Percentiles rank a stretch among this genome's conserved stretches.
Evolutionary conservation across 441 rosid species (phyloP).

Genomic region (Capsella rubella): DNA sequence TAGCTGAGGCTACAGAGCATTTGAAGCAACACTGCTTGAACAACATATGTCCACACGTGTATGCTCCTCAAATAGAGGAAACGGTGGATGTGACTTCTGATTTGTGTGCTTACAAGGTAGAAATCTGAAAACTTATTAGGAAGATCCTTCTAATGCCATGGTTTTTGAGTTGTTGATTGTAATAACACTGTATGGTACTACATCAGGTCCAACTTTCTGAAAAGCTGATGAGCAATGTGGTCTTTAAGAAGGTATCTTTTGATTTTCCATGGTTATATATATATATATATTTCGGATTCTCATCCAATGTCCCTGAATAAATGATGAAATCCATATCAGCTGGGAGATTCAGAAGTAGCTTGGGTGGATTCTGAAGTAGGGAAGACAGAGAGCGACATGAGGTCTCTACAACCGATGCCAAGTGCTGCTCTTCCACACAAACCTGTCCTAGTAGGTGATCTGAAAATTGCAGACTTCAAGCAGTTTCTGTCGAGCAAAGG

Average conservation of each 20-base stretch:
- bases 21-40: constrained; percentile 94
- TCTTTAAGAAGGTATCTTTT: constrained; percentile 79
- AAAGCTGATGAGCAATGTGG: constrained; percentile 95
- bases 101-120: constrained; percentile 94
- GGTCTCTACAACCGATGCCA: constrained; percentile 73
- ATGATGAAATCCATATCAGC: constrained; percentile 50
- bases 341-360: constrained; percentile 95
- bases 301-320: background rate
- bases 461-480: constrained; percentile 94
- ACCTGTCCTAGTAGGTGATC: constrained; percentile 90
- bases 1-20: constrained; percentile 97
- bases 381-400: constrained; percentile 70
- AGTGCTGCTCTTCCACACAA: constrained; percentile 76
- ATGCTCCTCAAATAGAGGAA: constrained; percentile 91
- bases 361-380: constrained; percentile 96
- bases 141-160: background rate
- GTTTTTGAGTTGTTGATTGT: constrained; percentile 16
- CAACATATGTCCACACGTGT: constrained; percentile 86
- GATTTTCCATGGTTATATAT: background rate
- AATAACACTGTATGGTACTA: constrained; percentile 23
- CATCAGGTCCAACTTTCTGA: constrained; percentile 93
- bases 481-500: constrained; percentile 91
- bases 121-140: constrained; percentile 18
- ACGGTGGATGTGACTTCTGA: constrained; percentile 95
- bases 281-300: background rate